These are phyloP conservation scores for Cercospora citrullina DNA, from an alignment of 2,329 filamentous ascomycete genomes.

Conservation along the genomic window DNA sequence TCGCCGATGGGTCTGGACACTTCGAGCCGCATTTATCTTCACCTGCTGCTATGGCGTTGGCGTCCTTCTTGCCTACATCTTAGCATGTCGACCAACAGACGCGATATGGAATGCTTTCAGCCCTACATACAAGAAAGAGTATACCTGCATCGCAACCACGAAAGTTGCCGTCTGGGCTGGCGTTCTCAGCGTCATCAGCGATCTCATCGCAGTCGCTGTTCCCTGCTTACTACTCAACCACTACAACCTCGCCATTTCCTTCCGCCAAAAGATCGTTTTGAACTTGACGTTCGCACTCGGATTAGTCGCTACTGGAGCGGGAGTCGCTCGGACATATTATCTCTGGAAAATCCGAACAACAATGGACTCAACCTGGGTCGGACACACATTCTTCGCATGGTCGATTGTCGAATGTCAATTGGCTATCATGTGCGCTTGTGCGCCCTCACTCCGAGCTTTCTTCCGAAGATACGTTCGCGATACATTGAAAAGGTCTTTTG, in stretches of 20 bases:
- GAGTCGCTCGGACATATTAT: constrained; percentile 30
- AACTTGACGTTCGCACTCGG: constrained; percentile 31
- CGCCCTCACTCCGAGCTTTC: constrained; percentile 35
- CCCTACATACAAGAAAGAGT: constrained; percentile 17
- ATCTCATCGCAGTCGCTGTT: constrained; percentile 30
- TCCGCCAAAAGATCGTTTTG: constrained; percentile 29
- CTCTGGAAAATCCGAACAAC: constrained; percentile 26
- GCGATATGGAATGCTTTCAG: constrained; percentile 29
- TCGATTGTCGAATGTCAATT: constrained; percentile 34
- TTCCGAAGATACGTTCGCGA: constrained; percentile 34
- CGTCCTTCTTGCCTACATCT: constrained; percentile 23
- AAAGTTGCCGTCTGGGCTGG: constrained; percentile 20
- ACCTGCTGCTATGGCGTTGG: constrained; percentile 27
- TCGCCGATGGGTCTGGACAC: constrained; percentile 26
- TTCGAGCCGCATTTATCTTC: constrained; percentile 27
- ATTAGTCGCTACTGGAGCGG: constrained; percentile 30
- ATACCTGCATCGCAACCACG: constrained; percentile 23
- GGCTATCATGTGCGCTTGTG: constrained; percentile 37
- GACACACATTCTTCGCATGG: constrained; percentile 35
- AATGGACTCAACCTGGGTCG: constrained; percentile 30
- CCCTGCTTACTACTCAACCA: constrained; percentile 31
- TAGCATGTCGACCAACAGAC: constrained; percentile 29
- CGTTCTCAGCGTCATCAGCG: constrained; percentile 28
- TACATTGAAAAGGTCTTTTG: constrained; percentile 19
- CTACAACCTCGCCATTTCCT: constrained; percentile 27